Evolutionary conservation across 1,284 basidiomycete genomes (phyloP).

Genomic region (Moesziomyces antarcticus): DNA sequence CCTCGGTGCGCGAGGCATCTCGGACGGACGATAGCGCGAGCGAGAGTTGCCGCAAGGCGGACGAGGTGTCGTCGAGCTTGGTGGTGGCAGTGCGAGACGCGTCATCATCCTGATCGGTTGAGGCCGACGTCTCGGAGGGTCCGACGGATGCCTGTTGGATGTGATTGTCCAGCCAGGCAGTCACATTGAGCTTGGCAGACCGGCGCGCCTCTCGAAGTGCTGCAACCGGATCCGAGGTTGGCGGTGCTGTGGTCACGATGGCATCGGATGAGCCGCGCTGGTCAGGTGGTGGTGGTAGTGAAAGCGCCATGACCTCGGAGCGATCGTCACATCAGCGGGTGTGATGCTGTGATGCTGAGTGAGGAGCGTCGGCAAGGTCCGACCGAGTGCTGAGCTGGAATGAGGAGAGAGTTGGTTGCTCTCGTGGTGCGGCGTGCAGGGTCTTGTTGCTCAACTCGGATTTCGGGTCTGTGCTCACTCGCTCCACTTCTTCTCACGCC

Average conservation of each 20-base stretch:
- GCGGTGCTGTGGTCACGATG: neutral
- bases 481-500: conserved; percentile 26
- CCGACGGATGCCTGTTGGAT: neutral
- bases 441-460: neutral
- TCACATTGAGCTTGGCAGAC: conserved; percentile 10
- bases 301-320: conserved; percentile 14
- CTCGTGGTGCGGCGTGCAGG: neutral
- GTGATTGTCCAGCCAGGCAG: conserved; percentile 35
- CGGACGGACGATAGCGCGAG: conserved; percentile 29
- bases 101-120: neutral
- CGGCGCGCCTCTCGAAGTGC: conserved; percentile 12
- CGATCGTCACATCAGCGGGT: neutral
- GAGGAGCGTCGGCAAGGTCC: neutral
- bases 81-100: neutral
- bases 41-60: conserved; percentile 29
- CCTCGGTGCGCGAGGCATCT: conserved; percentile 26
- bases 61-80: conserved; percentile 19
- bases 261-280: conserved; percentile 15
- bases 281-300: conserved; percentile 10
- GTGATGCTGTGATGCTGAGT: conserved; percentile 5
- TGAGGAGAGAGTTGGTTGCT: neutral
- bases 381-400: neutral
- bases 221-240: conserved; percentile 15
- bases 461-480: conserved; percentile 25
- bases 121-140: neutral